A percentile compares a stretch with the other conserved stretches of the same genome.
Evolutionary conservation across 805 yeast genomes (phyloP).

Genomic region (Dipodascopsis uninucleata): DNA sequence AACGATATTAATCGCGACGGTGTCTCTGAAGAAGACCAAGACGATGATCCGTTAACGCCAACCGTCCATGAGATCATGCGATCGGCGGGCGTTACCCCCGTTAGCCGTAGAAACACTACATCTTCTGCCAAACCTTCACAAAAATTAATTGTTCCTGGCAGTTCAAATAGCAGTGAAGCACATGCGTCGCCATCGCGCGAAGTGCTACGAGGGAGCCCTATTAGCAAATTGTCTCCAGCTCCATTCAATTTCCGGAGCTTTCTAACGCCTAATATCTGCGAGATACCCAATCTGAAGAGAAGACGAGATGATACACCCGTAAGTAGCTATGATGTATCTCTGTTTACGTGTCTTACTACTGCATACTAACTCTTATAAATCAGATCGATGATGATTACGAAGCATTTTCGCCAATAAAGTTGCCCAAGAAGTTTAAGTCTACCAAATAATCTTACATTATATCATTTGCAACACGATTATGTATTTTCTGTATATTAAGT

Average conservation of each 20-base stretch:
- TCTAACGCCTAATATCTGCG: background rate
- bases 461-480: too few relatives aligned
- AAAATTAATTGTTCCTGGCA: too few relatives aligned
- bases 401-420: conserved; percentile 8
- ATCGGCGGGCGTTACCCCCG: conserved; percentile 7
- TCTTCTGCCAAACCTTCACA: too few relatives aligned
- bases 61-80: conserved; percentile 2
- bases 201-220: too few relatives aligned
- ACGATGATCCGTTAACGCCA: conserved; percentile 1
- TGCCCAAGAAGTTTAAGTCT: conserved; percentile 8
- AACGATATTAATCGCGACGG: background rate
- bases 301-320: background rate
- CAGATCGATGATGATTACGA: conserved; percentile 1
- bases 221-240: background rate
- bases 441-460: background rate
- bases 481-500: too few relatives aligned
- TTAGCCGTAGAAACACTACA: too few relatives aligned
- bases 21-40: background rate
- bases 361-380: background rate
- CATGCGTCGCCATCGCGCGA: background rate
- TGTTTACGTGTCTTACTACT: background rate
- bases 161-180: background rate
- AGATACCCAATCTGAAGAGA: background rate
- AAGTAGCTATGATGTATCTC: background rate
- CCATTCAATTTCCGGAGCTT: conserved; percentile 5